phyloP scores from a whole-genome alignment of 2,329 filamentous ascomycete genomes.

The Sclerotinia borealis region DNA sequence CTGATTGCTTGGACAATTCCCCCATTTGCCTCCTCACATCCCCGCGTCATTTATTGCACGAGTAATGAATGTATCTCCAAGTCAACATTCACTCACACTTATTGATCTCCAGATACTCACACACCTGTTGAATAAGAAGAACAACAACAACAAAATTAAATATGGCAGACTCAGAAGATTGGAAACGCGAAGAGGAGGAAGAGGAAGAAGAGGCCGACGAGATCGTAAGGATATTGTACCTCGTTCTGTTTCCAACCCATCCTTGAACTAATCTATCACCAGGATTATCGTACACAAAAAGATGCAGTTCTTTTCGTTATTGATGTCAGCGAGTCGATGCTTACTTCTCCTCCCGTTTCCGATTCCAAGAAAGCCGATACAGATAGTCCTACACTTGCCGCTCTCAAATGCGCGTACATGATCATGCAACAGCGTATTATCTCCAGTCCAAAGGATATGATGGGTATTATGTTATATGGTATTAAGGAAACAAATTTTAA shows the following conservation, averaged over 20 bases:
- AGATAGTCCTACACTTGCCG: conserved; percentile 74
- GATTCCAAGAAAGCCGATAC: conserved; percentile 69
- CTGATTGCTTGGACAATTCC: neutral
- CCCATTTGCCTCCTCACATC: neutral
- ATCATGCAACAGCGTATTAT: conserved; percentile 99
- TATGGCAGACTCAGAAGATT: conserved; percentile 23
- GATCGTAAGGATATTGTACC: conserved; percentile 38
- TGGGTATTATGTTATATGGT: conserved; percentile 88
- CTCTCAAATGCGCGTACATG: conserved; percentile 88
- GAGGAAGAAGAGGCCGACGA: conserved; percentile 65
- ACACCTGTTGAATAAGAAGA: neutral
- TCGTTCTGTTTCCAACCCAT: conserved; percentile 10
- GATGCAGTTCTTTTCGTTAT: conserved; percentile 98
- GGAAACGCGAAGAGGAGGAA: conserved; percentile 54
- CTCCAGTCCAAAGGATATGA: conserved; percentile 93
- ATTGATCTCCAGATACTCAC: neutral
- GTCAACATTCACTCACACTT: neutral
- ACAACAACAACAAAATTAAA: no score
- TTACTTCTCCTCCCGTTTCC: conserved; percentile 56
- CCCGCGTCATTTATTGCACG: neutral
- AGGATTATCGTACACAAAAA: conserved; percentile 88
- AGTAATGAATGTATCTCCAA: neutral
- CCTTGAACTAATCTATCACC: neutral
- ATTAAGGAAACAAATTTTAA: conserved; percentile 79
- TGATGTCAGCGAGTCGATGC: conserved; percentile 84